Evolutionary conservation across 257 asterid species (phyloP), one percentile per base, ranked within the genome.

Genomic region (Solanum appendiculatum): DNA sequence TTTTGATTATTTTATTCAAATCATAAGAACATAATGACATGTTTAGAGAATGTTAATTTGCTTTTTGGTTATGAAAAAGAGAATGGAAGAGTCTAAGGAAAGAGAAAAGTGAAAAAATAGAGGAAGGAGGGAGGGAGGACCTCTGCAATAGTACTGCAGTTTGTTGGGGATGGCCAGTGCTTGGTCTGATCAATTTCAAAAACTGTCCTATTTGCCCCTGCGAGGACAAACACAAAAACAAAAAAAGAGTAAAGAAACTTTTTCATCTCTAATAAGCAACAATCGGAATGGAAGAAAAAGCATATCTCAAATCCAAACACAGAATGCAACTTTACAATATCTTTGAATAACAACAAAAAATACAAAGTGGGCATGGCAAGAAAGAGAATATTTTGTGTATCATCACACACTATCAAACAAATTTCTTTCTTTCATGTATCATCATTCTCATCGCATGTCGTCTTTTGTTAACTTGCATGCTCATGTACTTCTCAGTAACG

Each of bases 131-230:
- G 88, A 84, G 82, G 87, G 27, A 23, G 87, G 87, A 96, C 99
- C 99, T 94, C 91, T 88, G 96, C 83, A 85, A 94, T 85, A 88
- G 88, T 90, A 88, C 90, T 91, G 86, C 97, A 93, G 92, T 90
- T 89, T 18, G 95, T 92, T 91, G 95, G 92, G 90, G 98, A 91
- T 92, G 92, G 87, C 98, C 97, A 92, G 91, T 93, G 93, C 91
- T 91, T 94, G 82, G 93, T 91, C 91, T 91, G 95, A 92, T 96
- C 98, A 92, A 86, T 96, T 92, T 94, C 98, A 91, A 87, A 85
- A 68, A 78, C 92, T 89, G 98, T 90, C 95, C 91, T 92, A 92
- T 92, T 95, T 88, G 89, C 89, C 82, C 93, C 98, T 95, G 95
- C 64, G n/a, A 9, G 27, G 74, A 86, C 88, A 88, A 16, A 88